Evolutionary conservation across 805 yeast species (phyloP), one percentile per base, ranked within the genome.

Genomic region (Pichia insulana): DNA sequence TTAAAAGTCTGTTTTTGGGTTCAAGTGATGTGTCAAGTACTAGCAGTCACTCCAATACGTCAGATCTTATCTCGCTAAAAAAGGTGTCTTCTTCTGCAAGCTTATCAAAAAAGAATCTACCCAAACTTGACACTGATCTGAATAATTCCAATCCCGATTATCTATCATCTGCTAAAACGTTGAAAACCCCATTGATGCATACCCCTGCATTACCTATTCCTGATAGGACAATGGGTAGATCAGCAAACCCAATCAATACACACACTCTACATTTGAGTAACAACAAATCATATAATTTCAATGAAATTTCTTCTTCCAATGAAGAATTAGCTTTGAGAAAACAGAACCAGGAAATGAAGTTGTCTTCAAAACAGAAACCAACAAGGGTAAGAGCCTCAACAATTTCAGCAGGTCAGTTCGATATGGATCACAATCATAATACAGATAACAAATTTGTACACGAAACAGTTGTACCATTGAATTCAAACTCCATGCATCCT

Each of bases 1-100:
- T 62, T 33, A 60, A 59, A 46, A 56, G 46, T 39, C 37, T 62
- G 9, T 61, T 61, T 34, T 43, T 52, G 17, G 55, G 35, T 20
- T 34, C 43, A 22, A 25, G 25, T 33, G 41, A 25, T 19, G 33
- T 33, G 8, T 15, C 17, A 26, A 30, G 19, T 17, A 30, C 11
- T 10, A 22, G 18, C 18, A 25, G 12, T 11, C 19, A 30, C 17
- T 17, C 9, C 27, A 37, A 37, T 26, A 33, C 45, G 10, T 30
- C 25, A 15, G 46, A 41, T 34, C 10, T 3, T 8, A 27, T 17
- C 7, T 35, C 42, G 6, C n/a, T 34, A 3, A 31, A 36, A 30
- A 43, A 34, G 18, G 40, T 35, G 17, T 12, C 35, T 36, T 35
- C 42, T 12, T 17, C 40, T 26, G 30, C 42, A 11, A 41, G 34